A percentile compares a stretch with the other conserved stretches of the same genome.
Evolutionary conservation across 805 yeast species (phyloP).

Genomic region (Candida pseudofarinosa): DNA sequence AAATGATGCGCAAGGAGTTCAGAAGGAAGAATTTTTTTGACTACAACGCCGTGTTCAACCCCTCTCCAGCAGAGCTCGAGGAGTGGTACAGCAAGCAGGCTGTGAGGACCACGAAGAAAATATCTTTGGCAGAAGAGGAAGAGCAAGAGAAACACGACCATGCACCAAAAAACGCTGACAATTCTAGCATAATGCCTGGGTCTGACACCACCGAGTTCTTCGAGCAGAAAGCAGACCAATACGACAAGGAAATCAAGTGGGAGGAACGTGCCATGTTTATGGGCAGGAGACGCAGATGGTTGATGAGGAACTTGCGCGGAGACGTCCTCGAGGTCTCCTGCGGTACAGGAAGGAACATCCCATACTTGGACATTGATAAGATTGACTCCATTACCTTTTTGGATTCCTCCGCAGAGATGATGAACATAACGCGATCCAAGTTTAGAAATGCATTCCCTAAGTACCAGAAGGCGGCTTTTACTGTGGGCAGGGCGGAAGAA

Average conservation of each 20-base stretch:
- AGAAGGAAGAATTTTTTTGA: slow-evolving; percentile 35
- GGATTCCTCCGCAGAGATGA: slow-evolving; percentile 84
- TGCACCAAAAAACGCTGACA: slow-evolving; percentile 29
- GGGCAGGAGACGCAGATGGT: slow-evolving; percentile 69
- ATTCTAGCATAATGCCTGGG: slow-evolving; percentile 54
- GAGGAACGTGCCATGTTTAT: slow-evolving; percentile 62
- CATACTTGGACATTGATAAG: slow-evolving; percentile 57
- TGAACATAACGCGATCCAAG: slow-evolving; percentile 71
- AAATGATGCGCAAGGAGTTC: slow-evolving; percentile 46
- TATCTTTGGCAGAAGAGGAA: slow-evolving; percentile 22
- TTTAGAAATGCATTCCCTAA: slow-evolving; percentile 65
- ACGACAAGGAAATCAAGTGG: slow-evolving; percentile 74
- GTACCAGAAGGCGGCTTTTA: slow-evolving; percentile 74
- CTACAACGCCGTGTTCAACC: slow-evolving; percentile 32
- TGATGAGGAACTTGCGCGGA: slow-evolving; percentile 74
- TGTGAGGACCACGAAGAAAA: slow-evolving; percentile 8
- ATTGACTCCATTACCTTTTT: slow-evolving; percentile 76
- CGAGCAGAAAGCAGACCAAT: slow-evolving; percentile 71
- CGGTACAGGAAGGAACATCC: slow-evolving; percentile 93
- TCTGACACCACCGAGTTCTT: slow-evolving; percentile 80
- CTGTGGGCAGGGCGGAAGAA: slow-evolving; percentile 87
- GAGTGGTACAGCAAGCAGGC: slow-evolving; percentile 38
- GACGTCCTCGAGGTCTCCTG: slow-evolving; percentile 93
- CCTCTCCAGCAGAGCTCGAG: slow-evolving; percentile 38
- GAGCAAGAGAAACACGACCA: slow-evolving; percentile 12